Evolutionary conservation across 805 yeast genomes (phyloP).

Genomic region (Kuraishia borneana): DNA sequence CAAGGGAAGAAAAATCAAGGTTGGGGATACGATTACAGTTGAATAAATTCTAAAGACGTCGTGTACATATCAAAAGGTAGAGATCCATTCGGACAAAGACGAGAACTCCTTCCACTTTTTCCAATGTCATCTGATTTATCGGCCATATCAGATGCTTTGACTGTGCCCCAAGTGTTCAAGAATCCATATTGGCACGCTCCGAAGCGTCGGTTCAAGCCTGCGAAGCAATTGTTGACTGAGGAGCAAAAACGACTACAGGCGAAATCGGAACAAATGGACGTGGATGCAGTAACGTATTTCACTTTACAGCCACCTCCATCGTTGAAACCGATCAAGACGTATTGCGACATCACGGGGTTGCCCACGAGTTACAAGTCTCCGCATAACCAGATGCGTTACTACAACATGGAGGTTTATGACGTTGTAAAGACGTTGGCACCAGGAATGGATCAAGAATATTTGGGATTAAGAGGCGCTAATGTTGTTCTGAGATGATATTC

Average conservation of each 20-base stretch:
- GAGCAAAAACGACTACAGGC: constrained; percentile 58
- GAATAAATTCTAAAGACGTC: neutral
- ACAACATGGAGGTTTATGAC: constrained; percentile 75
- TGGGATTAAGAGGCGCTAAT: constrained; percentile 80
- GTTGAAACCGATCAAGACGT: constrained; percentile 64
- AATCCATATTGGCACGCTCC: constrained; percentile 38
- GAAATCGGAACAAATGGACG: constrained; percentile 19
- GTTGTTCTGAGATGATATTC: constrained; percentile 50
- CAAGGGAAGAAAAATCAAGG: constrained; percentile 1
- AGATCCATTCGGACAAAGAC: neutral
- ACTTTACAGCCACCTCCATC: constrained; percentile 82
- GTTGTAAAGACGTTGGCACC: constrained; percentile 71
- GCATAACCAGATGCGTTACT: constrained; percentile 62
- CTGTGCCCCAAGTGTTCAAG: constrained; percentile 46
- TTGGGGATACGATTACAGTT: neutral
- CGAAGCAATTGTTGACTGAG: constrained; percentile 63
- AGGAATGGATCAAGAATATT: constrained; percentile 88
- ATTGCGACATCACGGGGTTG: constrained; percentile 91
- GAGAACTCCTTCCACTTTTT: no score
- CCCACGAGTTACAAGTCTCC: constrained; percentile 70
- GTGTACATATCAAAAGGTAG: no score
- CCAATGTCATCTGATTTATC: neutral
- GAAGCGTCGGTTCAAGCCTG: constrained; percentile 58
- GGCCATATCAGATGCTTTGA: constrained; percentile 23
- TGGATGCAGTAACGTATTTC: constrained; percentile 51